Percentiles rank a stretch among this genome's conserved stretches.
These are phyloP conservation scores for Phytophthora sansomeana DNA, from an alignment of 352 stramenopile genomes.

Conservation along the genomic window DNA sequence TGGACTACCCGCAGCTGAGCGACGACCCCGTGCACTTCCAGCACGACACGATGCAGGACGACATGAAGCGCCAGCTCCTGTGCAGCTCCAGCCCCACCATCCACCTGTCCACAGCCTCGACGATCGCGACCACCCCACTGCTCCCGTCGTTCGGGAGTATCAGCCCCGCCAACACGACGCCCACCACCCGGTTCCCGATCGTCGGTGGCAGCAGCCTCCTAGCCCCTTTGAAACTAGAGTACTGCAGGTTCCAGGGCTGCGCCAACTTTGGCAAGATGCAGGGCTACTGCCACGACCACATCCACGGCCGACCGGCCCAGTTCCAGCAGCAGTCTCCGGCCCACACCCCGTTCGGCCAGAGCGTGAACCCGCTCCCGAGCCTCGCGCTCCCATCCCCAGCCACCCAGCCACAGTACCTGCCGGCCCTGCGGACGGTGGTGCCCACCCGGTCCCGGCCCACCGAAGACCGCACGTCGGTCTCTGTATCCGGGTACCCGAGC, in stretches of 20 bases:
- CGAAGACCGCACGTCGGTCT: slow-evolving; percentile 19
- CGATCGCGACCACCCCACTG: slow-evolving; percentile 30
- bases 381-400: slow-evolving; percentile 32
- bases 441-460: slow-evolving; percentile 17
- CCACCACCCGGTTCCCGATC: slow-evolving; percentile 31
- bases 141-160: slow-evolving; percentile 53
- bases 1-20: slow-evolving; percentile 27
- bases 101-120: slow-evolving; percentile 30
- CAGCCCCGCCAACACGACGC: slow-evolving; percentile 56
- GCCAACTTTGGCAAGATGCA: slow-evolving; percentile 76
- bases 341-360: slow-evolving; percentile 18
- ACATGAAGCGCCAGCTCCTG: slow-evolving; percentile 36
- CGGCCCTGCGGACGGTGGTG: slow-evolving; percentile 38
- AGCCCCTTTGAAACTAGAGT: slow-evolving; percentile 51
- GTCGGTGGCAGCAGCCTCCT: slow-evolving; percentile 36
- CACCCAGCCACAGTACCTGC: slow-evolving; percentile 33
- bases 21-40: slow-evolving; percentile 22
- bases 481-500: slow-evolving; percentile 20
- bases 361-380: slow-evolving; percentile 26
- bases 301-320: slow-evolving; percentile 46
- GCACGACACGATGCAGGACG: slow-evolving; percentile 11
- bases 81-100: slow-evolving; percentile 33
- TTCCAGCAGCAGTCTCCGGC: slow-evolving; percentile 29
- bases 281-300: slow-evolving; percentile 70
- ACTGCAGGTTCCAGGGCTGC: slow-evolving; percentile 61